These are phyloP conservation scores for Ambrosia trifida DNA, from an alignment of 129 eudicot species.

Conservation along the genomic window DNA sequence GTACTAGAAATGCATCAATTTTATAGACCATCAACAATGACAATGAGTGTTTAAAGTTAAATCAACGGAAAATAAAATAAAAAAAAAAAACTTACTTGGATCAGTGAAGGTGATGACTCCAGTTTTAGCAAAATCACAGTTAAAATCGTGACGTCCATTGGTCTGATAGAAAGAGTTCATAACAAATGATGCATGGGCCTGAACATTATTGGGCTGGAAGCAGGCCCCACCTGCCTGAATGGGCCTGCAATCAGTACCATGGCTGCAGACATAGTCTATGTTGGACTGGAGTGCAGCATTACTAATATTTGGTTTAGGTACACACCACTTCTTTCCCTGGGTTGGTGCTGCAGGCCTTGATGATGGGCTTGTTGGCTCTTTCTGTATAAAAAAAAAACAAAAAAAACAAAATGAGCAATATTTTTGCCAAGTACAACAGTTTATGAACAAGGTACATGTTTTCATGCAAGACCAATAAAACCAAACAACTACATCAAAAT, in stretches of 20 bases:
- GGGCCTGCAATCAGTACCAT: slow-evolving; percentile 67
- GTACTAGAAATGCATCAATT: not conserved
- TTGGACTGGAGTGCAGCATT: slow-evolving; percentile 64
- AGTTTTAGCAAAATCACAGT: slow-evolving; percentile 73
- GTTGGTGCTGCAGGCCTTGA: slow-evolving; percentile 44
- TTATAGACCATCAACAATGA: not conserved
- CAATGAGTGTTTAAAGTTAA: not conserved
- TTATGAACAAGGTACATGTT: not conserved
- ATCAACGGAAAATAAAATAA: not conserved
- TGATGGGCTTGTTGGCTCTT: slow-evolving; percentile 36
- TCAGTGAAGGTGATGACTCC: slow-evolving; percentile 51
- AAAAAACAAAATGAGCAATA: slow-evolving; percentile 19
- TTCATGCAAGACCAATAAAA: not conserved
- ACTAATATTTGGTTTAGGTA: slow-evolving; percentile 63
- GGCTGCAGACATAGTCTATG: slow-evolving; percentile 78
- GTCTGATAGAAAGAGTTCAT: slow-evolving; percentile 81
- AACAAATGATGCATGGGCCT: slow-evolving; percentile 63
- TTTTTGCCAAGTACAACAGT: not conserved
- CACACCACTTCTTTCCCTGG: slow-evolving; percentile 65
- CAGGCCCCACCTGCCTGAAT: slow-evolving; percentile 83
- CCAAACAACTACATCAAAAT: too few relatives aligned
- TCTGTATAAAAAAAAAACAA: slow-evolving; percentile 12
- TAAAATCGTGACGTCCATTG: slow-evolving; percentile 61
- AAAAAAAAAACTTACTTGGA: slow-evolving; percentile 57
- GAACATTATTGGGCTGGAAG: slow-evolving; percentile 57